Evolutionary conservation across 2,329 filamentous ascomycete species (phyloP), one percentile per base, ranked within the genome.

Genomic region (Orbilia ellipsospora): DNA sequence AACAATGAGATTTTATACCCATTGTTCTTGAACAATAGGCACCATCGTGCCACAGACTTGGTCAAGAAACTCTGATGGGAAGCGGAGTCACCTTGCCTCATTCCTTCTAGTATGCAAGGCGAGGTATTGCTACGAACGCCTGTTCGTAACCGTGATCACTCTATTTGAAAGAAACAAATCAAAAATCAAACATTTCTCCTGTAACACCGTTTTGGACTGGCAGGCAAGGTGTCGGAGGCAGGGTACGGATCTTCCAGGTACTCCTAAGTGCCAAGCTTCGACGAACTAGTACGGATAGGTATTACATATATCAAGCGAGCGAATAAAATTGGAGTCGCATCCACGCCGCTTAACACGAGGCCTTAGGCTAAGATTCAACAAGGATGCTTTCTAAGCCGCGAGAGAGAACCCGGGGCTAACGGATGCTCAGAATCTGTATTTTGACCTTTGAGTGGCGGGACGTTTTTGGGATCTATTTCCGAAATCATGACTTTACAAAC

Each of bases 1-100:
- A 26, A 54, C 6, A 10, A 31, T 7, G 5, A 36, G 45, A 54
- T 23, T 72, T 64, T 72, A 72, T 72, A 72, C 31, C 60, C 67
- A 72, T 72, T 72, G 67, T 72, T 65, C 44, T 26, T 2, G 52
- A 65, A 72, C 67, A 72, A 72, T 72, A 52, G 60, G 45, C 57
- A 26, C 67, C 60, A 59, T 72, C 45, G 60, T 72, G 67, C 67
- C 67, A 45, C 60, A 64, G 13, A 26, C 10, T 2, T 10, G 45
- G 5, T 26, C 13, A 45, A n/a, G 28, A 15, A 6, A 59, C 44
- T 7, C 18, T 45, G 54, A 40, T n/a, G 18, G 26, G 15, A 55
- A 15, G 55, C 16, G 18, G 13, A 61, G 51, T 20, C 20, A 62
- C 44, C 36, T 60, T 62, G 40, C 4, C 51, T 63, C 26, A 51